A percentile compares a stretch with the other conserved stretches of the same genome.
Evolutionary conservation across 2,329 filamentous ascomycete species (phyloP).

Genomic region (Aureobasidium sp.): DNA sequence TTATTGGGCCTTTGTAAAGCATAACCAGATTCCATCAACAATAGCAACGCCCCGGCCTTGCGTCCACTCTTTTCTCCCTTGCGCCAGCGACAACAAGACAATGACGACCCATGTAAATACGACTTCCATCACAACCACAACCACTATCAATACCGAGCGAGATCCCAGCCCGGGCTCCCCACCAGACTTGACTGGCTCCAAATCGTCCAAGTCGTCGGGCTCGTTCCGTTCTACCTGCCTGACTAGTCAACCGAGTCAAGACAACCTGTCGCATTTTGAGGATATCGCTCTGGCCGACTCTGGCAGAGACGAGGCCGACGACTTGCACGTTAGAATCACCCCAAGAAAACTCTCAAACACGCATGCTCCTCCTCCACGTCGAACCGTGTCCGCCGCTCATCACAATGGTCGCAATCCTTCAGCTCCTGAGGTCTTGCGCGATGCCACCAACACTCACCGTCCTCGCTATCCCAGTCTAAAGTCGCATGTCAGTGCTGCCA

Average conservation of each 20-base stretch:
- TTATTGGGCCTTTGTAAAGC: constrained; percentile 9
- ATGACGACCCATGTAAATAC: constrained; percentile 13
- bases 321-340: constrained; percentile 12
- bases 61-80: constrained; percentile 18
- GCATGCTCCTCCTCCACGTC: not conserved
- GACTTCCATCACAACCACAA: not conserved
- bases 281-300: constrained; percentile 77
- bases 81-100: constrained; percentile 14
- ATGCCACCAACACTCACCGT: constrained; percentile 32
- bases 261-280: constrained; percentile 80
- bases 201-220: constrained; percentile 71
- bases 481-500: constrained; percentile 32
- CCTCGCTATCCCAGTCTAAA: constrained; percentile 35
- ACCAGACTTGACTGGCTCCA: constrained; percentile 73
- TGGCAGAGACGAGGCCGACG: constrained; percentile 20
- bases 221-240: constrained; percentile 75
- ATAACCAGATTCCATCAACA: constrained; percentile 6
- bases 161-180: constrained; percentile 56
- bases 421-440: constrained; percentile 23
- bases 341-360: not conserved
- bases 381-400: not conserved
- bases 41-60: constrained; percentile 17
- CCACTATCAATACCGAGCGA: constrained; percentile 4
- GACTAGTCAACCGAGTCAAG: constrained; percentile 52
- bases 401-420: not conserved